These are phyloP conservation scores for Pseudisothecium myosuroides DNA, from an alignment of 225 moss, liverwort and hornwort genomes.

Conservation along the genomic window DNA sequence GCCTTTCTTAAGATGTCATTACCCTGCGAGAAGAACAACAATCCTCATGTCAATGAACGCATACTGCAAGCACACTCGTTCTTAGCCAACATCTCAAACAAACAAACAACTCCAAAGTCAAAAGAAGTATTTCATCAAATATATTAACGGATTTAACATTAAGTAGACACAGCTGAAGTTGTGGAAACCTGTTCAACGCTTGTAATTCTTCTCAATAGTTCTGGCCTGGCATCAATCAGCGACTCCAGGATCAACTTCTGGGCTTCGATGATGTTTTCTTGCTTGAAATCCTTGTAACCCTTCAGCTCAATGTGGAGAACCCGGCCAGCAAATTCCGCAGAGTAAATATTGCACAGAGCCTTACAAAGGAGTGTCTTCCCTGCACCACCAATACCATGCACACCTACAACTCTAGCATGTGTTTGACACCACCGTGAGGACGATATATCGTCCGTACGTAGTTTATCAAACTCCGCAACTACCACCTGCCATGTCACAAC, in stretches of 20 bases:
- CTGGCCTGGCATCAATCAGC: neutral
- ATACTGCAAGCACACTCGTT: neutral
- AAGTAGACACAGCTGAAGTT: neutral
- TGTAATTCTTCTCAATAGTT: neutral
- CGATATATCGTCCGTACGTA: neutral
- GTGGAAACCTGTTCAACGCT: neutral
- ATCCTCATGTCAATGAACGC: neutral
- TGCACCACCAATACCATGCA: neutral
- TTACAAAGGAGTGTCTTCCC: neutral
- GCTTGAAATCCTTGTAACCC: neutral
- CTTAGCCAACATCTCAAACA: neutral
- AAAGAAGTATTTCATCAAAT: neutral
- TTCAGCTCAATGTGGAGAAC: neutral
- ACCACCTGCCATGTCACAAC: neutral
- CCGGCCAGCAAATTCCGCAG: neutral
- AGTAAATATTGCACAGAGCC: neutral
- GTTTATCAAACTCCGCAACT: neutral
- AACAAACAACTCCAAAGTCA: neutral
- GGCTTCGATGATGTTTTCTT: neutral
- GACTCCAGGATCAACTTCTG: neutral
- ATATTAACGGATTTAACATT: too few species aligned
- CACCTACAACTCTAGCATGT: neutral
- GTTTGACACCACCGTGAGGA: accelerated
- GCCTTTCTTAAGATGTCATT: neutral
- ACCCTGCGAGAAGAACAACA: neutral